These are phyloP conservation scores for Kingdonia uniflora DNA, from an alignment of 164 flowering plant genomes.

Conservation along the genomic window DNA sequence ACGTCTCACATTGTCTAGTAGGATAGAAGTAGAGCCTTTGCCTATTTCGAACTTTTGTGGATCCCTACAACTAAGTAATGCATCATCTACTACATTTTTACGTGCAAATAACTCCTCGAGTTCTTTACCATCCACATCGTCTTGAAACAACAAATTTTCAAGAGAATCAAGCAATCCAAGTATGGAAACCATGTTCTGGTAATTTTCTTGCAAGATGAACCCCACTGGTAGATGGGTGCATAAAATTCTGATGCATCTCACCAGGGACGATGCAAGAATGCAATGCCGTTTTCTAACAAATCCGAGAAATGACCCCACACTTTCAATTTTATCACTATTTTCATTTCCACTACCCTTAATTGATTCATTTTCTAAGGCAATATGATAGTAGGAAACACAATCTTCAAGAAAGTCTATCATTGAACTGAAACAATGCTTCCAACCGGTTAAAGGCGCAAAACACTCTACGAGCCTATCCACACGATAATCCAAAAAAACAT, in stretches of 20 bases:
- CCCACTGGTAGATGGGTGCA: constrained; percentile 34
- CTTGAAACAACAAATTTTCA: constrained; percentile 16
- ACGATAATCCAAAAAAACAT: constrained; percentile 51
- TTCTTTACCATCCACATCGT: constrained; percentile 21
- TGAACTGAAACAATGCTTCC: constrained; percentile 28
- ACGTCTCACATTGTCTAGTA: constrained; percentile 11
- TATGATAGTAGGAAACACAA: constrained; percentile 26
- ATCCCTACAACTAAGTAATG: not conserved
- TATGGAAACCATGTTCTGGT: constrained; percentile 17
- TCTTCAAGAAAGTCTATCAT: constrained; percentile 40
- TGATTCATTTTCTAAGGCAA: constrained; percentile 24
- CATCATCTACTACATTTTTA: constrained; percentile 1
- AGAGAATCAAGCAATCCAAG: constrained; percentile 24
- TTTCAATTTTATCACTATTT: not conserved
- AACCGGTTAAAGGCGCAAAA: constrained; percentile 34
- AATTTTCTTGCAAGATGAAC: constrained; percentile 14
- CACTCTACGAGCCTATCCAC: constrained; percentile 34
- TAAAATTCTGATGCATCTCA: constrained; percentile 25
- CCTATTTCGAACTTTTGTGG: not conserved
- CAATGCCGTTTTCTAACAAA: constrained; percentile 26
- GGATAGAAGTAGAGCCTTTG: not conserved
- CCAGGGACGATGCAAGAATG: constrained; percentile 14
- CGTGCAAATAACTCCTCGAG: constrained; percentile 27
- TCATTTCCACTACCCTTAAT: constrained; percentile 2
- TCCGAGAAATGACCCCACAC: constrained; percentile 25